Base-by-base conservation (phyloP, 2,329 filamentous ascomycete genomes). In the Ramularia endophylla region DNA sequence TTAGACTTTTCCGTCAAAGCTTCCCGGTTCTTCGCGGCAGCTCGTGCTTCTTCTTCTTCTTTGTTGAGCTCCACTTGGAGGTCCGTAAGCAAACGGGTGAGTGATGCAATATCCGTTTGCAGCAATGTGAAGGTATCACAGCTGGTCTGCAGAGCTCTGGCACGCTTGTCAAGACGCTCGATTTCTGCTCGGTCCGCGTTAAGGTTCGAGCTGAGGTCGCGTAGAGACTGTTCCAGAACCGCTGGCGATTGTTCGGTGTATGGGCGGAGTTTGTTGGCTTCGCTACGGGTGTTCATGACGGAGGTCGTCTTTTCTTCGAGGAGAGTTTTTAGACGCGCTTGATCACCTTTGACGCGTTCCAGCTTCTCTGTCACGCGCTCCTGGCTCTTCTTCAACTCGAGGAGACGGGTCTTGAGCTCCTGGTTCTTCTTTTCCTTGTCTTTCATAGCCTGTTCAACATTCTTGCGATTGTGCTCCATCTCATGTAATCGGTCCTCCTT, bases 191-290 rank as follows among this genome's bases (percentile, higher is more conserved):
- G 90, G 63, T 95, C 89, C 36, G 74, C 74, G 50, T 75, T 77
- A 38, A 97, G 73, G 35, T 81, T 86, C 57, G 87, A 83, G 47
- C 81, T 86, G 41, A 98, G 71, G 50, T 95, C 88, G 2, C 83
- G 78, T 41, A 98, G 70, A 32, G 83, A 83, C 22, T 84, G 77
- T 63, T 97, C 89, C 19, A 98, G 74, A 12, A 82, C 81, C 2
- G 81, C 83, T 0, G 90, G 87, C 56, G 85, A 94, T 61, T 97
- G 87, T 43, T 90, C 77, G 30, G 92, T 87, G 63, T 98, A 98
- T 9, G 92, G 92, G 41, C 86, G 79, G 45, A 98, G 69, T 65
- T 95, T 97, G 41, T 83, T 78, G 53, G 85, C 87, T 64, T 97
- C 92, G 60, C 92, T 85, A 59, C 85, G 80, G 33, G 86, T 74